phyloP scores from a whole-genome alignment of 2,329 filamentous ascomycete species.

The Dryadomyces quercus-mongolicae region DNA sequence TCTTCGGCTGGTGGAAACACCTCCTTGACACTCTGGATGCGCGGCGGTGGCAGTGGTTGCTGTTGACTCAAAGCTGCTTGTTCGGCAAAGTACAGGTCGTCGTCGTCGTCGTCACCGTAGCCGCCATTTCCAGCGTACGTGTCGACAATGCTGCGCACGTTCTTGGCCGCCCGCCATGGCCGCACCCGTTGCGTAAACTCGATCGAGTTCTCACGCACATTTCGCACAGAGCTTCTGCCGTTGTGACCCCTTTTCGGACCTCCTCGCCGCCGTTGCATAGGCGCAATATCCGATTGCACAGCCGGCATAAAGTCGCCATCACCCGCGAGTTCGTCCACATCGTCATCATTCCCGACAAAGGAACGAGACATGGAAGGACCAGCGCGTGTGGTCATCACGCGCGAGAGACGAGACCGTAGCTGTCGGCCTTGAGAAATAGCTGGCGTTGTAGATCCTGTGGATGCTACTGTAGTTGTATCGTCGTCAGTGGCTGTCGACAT shows the following conservation, averaged over 20 bases:
- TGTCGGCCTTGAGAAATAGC: not conserved
- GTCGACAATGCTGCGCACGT: slow-evolving; percentile 35
- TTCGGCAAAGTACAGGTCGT: slow-evolving; percentile 38
- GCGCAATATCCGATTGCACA: slow-evolving; percentile 17
- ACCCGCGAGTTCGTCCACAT: slow-evolving; percentile 18
- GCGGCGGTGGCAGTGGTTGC: slow-evolving; percentile 24
- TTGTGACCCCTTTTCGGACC: slow-evolving; percentile 5
- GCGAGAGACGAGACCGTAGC: slow-evolving; percentile 2
- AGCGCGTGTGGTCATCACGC: not conserved
- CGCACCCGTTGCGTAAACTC: slow-evolving; percentile 39
- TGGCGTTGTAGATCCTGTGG: not conserved
- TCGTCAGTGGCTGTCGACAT: slow-evolving; percentile 1
- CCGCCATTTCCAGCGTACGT: not conserved
- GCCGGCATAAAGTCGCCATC: slow-evolving; percentile 17
- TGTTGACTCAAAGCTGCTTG: slow-evolving; percentile 23
- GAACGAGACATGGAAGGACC: not conserved
- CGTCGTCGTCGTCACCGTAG: slow-evolving; percentile 42
- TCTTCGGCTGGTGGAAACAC: slow-evolving; percentile 52
- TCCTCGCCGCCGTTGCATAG: slow-evolving; percentile 6
- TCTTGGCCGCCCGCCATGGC: slow-evolving; percentile 27
- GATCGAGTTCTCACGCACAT: slow-evolving; percentile 22
- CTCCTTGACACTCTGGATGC: slow-evolving; percentile 58
- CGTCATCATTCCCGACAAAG: slow-evolving; percentile 7
- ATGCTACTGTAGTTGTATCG: not conserved
- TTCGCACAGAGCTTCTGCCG: not conserved